phyloP scores from a whole-genome alignment of 805 yeast species.

The Candida coquimbonensis region DNA sequence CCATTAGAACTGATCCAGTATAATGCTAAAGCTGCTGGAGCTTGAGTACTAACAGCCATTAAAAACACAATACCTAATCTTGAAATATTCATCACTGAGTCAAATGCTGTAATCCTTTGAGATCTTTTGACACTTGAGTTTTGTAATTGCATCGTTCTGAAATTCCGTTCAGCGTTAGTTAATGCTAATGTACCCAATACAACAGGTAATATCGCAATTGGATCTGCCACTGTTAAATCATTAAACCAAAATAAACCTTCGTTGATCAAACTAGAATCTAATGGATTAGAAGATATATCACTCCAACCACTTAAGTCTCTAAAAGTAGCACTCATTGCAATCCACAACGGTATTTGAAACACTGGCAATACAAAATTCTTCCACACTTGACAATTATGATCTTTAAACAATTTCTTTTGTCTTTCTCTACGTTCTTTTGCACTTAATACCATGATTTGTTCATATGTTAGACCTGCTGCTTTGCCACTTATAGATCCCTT shows the following conservation, averaged over 20 bases:
- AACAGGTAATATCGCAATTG: constrained; percentile 58
- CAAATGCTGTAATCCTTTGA: constrained; percentile 50
- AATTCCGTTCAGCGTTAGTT: constrained; percentile 78
- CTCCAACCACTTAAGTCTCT: constrained; percentile 62
- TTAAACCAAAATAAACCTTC: constrained; percentile 59
- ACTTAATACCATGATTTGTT: constrained; percentile 68
- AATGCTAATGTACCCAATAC: constrained; percentile 64
- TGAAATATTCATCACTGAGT: constrained; percentile 61
- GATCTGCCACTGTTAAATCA: constrained; percentile 56
- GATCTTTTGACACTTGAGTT: constrained; percentile 32
- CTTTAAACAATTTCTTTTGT: constrained; percentile 63
- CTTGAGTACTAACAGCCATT: constrained; percentile 80
- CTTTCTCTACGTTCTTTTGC: constrained; percentile 73
- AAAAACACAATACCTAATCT: constrained; percentile 71
- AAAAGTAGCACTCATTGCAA: constrained; percentile 66
- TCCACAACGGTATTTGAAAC: constrained; percentile 85
- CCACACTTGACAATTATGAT: constrained; percentile 69
- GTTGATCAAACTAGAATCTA: constrained; percentile 41
- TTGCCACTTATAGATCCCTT: constrained; percentile 13
- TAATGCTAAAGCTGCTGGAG: constrained; percentile 74
- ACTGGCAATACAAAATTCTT: constrained; percentile 70
- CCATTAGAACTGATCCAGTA: constrained; percentile 88
- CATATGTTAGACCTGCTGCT: constrained; percentile 48
- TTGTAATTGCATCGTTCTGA: constrained; percentile 46
- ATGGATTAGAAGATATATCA: constrained; percentile 30